These are phyloP conservation scores for Erucastrum elatum DNA, from an alignment of 345 rosid species.

Conservation along the genomic window DNA sequence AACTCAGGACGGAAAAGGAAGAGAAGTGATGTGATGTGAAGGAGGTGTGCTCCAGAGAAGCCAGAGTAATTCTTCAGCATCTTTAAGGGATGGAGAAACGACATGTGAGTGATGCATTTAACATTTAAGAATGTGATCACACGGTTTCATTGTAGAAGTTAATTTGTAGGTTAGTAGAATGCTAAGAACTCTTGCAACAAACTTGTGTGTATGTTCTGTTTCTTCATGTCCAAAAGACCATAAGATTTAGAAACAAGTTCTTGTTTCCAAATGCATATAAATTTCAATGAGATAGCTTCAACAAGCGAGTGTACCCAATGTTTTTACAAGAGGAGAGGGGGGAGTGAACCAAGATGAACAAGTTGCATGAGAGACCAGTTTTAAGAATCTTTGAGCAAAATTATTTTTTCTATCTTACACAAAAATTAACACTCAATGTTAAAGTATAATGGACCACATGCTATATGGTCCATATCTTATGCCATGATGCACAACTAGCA, in stretches of 20 bases:
- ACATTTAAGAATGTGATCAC: neutral
- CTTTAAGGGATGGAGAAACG: slow-evolving; percentile 21
- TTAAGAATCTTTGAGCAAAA: slow-evolving; percentile 20
- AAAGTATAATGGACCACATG: slow-evolving; percentile 30
- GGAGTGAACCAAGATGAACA: slow-evolving; percentile 28
- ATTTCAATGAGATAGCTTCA: neutral
- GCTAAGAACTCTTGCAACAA: slow-evolving; percentile 19
- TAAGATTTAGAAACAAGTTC: slow-evolving; percentile 19
- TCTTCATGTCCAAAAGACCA: slow-evolving; percentile 14
- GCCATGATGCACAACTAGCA: slow-evolving; percentile 32
- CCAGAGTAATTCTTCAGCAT: slow-evolving; percentile 28
- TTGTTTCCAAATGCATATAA: neutral
- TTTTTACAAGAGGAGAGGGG: neutral
- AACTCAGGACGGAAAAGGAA: slow-evolving; percentile 56
- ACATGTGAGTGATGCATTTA: slow-evolving; percentile 16
- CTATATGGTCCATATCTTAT: neutral
- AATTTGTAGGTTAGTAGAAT: slow-evolving; percentile 29
- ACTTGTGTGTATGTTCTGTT: slow-evolving; percentile 24
- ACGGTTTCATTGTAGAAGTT: slow-evolving; percentile 2
- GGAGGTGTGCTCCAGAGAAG: slow-evolving; percentile 26
- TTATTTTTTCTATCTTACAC: slow-evolving; percentile 33
- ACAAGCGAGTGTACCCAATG: slow-evolving; percentile 31
- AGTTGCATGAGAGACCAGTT: slow-evolving; percentile 27
- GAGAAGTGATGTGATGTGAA: slow-evolving; percentile 34
- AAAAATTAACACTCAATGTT: slow-evolving; percentile 1